Evolutionary conservation across 1,139 yeast species (phyloP).

Genomic region (Pichia sp.): DNA sequence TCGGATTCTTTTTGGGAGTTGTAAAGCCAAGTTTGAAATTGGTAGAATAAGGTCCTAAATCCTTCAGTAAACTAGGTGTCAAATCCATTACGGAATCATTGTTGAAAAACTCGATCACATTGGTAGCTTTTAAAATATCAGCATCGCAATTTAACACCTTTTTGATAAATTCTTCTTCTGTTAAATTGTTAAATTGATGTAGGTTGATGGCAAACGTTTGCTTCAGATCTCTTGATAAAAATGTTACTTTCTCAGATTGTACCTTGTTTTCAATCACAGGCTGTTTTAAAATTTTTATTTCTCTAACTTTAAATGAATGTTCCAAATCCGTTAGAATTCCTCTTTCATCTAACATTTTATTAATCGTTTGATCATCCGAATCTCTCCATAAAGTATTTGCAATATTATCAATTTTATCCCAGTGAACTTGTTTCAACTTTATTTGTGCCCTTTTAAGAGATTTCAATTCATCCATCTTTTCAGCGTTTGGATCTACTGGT

Average conservation of each 20-base stretch:
- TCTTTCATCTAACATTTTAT: slow-evolving; percentile 51
- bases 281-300: slow-evolving; percentile 24
- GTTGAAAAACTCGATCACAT: slow-evolving; percentile 65
- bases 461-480: slow-evolving; percentile 10
- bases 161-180: slow-evolving; percentile 51
- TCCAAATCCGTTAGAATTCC: slow-evolving; percentile 82
- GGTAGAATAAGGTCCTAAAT: slow-evolving; percentile 60
- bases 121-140: slow-evolving; percentile 47
- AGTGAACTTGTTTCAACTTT: slow-evolving; percentile 86
- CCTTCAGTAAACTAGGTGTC: slow-evolving; percentile 55
- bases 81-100: slow-evolving; percentile 65
- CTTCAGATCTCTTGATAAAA: slow-evolving; percentile 62
- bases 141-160: slow-evolving; percentile 61
- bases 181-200: slow-evolving; percentile 48
- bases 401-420: slow-evolving; percentile 76
- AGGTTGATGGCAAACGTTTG: slow-evolving; percentile 78
- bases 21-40: slow-evolving; percentile 26
- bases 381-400: slow-evolving; percentile 81
- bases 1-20: slow-evolving; percentile 51
- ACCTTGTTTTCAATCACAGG: slow-evolving; percentile 18
- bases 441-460: slow-evolving; percentile 45
- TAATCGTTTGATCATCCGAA: slow-evolving; percentile 38
- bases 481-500: slow-evolving; percentile 15
- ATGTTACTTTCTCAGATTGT: slow-evolving; percentile 38
- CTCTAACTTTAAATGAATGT: slow-evolving; percentile 63